Evolutionary conservation across 129 eudicot species (phyloP).

Genomic region (Rutidosis leptorrhynchoides): DNA sequence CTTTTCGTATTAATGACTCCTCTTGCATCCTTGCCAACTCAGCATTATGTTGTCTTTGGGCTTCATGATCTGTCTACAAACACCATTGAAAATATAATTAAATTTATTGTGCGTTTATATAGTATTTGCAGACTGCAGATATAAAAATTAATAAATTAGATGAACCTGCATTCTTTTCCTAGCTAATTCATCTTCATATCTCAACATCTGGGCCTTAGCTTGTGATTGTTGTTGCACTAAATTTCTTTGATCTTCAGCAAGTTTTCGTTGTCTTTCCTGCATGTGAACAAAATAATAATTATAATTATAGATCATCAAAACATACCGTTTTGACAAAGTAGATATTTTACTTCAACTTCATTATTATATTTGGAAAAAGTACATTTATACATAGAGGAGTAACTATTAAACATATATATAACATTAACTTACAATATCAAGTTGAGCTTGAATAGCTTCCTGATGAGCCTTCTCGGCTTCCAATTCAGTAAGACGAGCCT

Average conservation of each 20-base stretch:
- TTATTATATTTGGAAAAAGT: no score
- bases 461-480: slow-evolving; percentile 77
- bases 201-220: slow-evolving; percentile 83
- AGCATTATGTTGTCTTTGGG: slow-evolving; percentile 81
- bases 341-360: not conserved
- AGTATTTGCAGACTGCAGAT: not conserved
- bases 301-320: not conserved
- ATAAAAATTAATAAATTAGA: not conserved
- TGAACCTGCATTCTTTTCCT: slow-evolving; percentile 94
- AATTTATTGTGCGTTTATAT: not conserved
- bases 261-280: slow-evolving; percentile 77
- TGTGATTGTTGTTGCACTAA: slow-evolving; percentile 90
- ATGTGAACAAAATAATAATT: slow-evolving; percentile 26
- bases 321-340: not conserved
- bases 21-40: slow-evolving; percentile 97
- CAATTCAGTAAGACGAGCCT: slow-evolving; percentile 67
- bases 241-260: slow-evolving; percentile 92
- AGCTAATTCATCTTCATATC: slow-evolving; percentile 94
- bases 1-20: slow-evolving; percentile 81
- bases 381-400: not conserved
- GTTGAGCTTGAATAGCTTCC: slow-evolving; percentile 65
- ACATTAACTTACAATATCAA: slow-evolving; percentile 63
- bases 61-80: slow-evolving; percentile 87
- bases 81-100: not conserved
- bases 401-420: no score